Evolutionary conservation across 768 basidiomycete genomes (phyloP).

Genomic region (Udeniomyces megalosporus): DNA sequence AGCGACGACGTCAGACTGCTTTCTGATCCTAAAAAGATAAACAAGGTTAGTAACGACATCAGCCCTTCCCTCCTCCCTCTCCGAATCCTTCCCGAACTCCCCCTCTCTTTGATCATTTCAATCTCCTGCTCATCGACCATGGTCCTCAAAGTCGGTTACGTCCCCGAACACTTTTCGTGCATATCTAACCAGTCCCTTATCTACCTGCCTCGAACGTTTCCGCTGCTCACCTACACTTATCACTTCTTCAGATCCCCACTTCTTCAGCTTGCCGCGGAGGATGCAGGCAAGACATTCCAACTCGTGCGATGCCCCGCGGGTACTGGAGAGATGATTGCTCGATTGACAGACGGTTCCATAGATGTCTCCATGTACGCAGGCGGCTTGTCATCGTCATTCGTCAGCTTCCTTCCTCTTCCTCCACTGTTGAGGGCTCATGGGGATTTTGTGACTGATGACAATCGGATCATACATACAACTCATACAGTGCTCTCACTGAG

Average conservation of each 20-base stretch:
- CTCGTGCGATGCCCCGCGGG: slow-evolving; percentile 67
- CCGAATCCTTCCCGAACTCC: too few relatives aligned
- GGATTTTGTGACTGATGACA: neutral
- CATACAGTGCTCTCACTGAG: slow-evolving; percentile 68
- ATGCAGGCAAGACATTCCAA: slow-evolving; percentile 55
- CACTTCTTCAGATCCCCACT: slow-evolving; percentile 54
- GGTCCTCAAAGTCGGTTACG: slow-evolving; percentile 8
- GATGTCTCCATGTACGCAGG: slow-evolving; percentile 59
- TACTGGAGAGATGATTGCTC: slow-evolving; percentile 42
- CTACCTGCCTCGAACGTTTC: neutral
- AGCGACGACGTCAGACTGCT: too few relatives aligned
- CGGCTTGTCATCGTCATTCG: neutral
- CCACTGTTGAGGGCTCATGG: neutral
- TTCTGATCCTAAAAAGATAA: too few relatives aligned
- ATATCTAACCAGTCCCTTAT: neutral
- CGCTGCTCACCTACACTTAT: neutral
- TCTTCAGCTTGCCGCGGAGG: slow-evolving; percentile 59
- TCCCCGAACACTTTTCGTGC: slow-evolving; percentile 12
- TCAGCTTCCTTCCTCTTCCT: neutral
- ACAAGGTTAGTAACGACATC: too few relatives aligned
- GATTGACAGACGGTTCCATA: slow-evolving; percentile 57
- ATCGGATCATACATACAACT: too few relatives aligned
- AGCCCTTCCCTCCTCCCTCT: too few relatives aligned
- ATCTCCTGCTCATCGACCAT: too few relatives aligned
- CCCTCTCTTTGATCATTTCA: too few relatives aligned